Conservation (phyloP, 148 eudicot species). For the Gaultheria prostrata region DNA sequence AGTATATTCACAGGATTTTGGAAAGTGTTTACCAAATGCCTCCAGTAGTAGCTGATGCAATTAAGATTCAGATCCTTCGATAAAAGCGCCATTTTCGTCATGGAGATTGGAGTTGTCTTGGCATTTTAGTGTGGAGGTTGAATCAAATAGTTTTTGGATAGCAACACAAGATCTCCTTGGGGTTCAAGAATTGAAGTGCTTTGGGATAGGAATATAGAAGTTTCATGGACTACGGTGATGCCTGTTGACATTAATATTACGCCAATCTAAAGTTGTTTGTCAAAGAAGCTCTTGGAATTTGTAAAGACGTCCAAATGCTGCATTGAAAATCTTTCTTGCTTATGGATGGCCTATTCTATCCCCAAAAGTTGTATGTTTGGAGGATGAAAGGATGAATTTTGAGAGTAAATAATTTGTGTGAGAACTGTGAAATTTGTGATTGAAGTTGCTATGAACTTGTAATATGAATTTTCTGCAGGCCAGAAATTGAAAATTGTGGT, state of each 20-base stretch:
- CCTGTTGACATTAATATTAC: background rate
- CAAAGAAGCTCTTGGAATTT: background rate
- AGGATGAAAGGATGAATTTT: background rate
- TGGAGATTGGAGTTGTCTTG: background rate
- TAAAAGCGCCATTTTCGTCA: background rate
- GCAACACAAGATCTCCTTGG: background rate
- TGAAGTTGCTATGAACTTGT: background rate
- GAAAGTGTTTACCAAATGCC: background rate
- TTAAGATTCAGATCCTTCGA: background rate
- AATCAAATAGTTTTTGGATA: background rate
- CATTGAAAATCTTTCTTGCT: background rate
- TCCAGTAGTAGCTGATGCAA: background rate
- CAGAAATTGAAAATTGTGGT: background rate
- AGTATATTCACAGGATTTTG: background rate
- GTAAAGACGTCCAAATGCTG: background rate
- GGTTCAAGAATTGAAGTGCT: conserved; percentile 3
- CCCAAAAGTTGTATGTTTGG: background rate
- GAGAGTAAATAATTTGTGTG: background rate
- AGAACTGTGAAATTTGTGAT: background rate
- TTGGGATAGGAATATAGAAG: background rate
- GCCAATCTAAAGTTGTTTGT: background rate
- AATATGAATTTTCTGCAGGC: background rate
- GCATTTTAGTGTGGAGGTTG: background rate
- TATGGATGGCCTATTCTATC: background rate
- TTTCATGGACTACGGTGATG: background rate